A percentile compares a stretch with the other conserved stretches of the same genome.
These are phyloP conservation scores for Penicillium paneum DNA, from an alignment of 2,329 filamentous ascomycete genomes.

Conservation along the genomic window DNA sequence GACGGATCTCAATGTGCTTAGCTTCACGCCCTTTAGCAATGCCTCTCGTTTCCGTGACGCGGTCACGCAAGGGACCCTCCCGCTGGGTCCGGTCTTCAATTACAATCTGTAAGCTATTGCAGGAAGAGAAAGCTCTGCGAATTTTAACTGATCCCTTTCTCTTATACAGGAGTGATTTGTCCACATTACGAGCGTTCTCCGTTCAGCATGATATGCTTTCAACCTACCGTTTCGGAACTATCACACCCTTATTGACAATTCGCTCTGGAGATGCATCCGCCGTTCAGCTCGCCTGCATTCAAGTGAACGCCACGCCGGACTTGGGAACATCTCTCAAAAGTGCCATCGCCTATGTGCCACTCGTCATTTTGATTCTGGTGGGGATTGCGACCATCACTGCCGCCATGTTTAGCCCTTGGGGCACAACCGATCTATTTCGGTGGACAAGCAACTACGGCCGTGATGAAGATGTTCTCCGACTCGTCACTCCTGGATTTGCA, in stretches of 20 bases:
- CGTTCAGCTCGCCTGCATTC: conserved; percentile 73
- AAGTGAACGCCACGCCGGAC: conserved; percentile 77
- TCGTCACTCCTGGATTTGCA: conserved; percentile 93
- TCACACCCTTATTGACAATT: conserved; percentile 69
- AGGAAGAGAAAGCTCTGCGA: neutral
- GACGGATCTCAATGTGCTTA: conserved; percentile 68
- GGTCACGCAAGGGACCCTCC: conserved; percentile 63
- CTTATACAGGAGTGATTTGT: conserved; percentile 43
- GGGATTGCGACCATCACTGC: conserved; percentile 80
- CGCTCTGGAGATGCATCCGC: conserved; percentile 66
- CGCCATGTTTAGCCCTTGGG: conserved; percentile 89
- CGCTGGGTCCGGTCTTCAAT: conserved; percentile 70
- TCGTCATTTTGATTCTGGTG: conserved; percentile 73
- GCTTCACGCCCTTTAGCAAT: conserved; percentile 65
- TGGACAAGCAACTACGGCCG: conserved; percentile 98
- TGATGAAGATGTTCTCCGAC: conserved; percentile 82
- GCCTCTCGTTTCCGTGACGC: conserved; percentile 64
- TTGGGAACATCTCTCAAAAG: conserved; percentile 67
- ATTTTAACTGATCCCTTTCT: neutral
- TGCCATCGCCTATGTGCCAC: conserved; percentile 71
- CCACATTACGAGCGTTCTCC: conserved; percentile 66
- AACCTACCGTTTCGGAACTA: conserved; percentile 81
- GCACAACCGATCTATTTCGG: conserved; percentile 80
- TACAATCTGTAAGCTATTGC: conserved; percentile 47
- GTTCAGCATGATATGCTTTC: conserved; percentile 72